Base-by-base conservation (phyloP, 129 eudicot genomes). In the Saussurea involucrata region DNA sequence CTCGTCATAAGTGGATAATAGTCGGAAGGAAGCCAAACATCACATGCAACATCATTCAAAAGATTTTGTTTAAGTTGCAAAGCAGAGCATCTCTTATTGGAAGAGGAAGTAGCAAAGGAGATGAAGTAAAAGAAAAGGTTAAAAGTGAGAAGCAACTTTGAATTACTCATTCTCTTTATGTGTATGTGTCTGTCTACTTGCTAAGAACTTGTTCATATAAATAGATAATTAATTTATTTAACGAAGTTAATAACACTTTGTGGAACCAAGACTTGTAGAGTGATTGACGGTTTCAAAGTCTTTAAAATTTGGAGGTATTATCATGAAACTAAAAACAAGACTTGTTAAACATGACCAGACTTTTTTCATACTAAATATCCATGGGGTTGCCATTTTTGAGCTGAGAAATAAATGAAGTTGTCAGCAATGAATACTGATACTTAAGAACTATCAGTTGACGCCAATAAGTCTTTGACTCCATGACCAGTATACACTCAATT, bases 1-100 rank as follows among this genome's bases (percentile, higher is more conserved):
- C 24, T 79, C 55, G 22, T 68, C 75, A 24, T 77, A 10, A 24
- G 4, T 12, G 66, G 73, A 74, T 25, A 17, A 66, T 12, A 6
- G 53, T 13, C 4, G 0, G 69, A 25, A 64, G 44, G 46, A 37
- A 75, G 58, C 63, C 25, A 20, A 3, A 21, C 21, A 4, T 58
- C 21, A 24, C 78, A 73, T 21, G 1, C 2, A 18, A 7, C 18
- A 58, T 32, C 27, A 5, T 9, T 10, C 6, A 24, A 40, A 13
- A 72, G 27, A 5, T 6, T 57, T 12, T 55, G 75, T 58, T 80
- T 74, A 66, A 73, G 74, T 1, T n/a, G 79, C 75, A 80, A 36
- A 25, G 63, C 63, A 8, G 20, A 6, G 68, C 77, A 78, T 37
- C 1, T 24, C n/a, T 53, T 17, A 31, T 21, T 60, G 18, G 65